Conservation (phyloP, 495 filamentous ascomycete genomes). For the Penicillium malachiteum region DNA sequence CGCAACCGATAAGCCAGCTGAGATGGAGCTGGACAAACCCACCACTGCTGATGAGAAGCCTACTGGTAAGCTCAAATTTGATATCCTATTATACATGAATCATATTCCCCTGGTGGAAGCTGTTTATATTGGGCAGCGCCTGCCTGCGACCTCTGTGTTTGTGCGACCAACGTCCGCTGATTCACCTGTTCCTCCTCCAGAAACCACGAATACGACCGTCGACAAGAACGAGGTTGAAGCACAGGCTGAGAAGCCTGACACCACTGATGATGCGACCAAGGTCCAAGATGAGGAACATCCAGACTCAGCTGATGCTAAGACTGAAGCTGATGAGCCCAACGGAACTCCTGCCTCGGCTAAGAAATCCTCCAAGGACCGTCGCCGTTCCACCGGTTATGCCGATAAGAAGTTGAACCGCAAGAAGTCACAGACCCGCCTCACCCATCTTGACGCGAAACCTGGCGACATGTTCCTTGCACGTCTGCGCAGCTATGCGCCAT, state of each 20-base stretch:
- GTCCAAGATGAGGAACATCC: slow-evolving; percentile 29
- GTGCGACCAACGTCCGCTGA: slow-evolving; percentile 32
- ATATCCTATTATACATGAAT: background rate
- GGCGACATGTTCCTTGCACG: slow-evolving; percentile 84
- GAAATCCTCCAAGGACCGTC: slow-evolving; percentile 53
- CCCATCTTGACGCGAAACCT: slow-evolving; percentile 74
- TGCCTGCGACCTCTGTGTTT: background rate
- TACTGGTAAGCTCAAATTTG: slow-evolving; percentile 30
- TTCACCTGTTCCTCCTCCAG: slow-evolving; percentile 16
- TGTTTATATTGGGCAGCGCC: background rate
- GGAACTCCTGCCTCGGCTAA: slow-evolving; percentile 48
- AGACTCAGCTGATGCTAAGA: slow-evolving; percentile 16
- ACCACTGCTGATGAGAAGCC: slow-evolving; percentile 33
- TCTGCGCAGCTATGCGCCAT: slow-evolving; percentile 85
- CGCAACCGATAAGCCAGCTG: slow-evolving; percentile 30
- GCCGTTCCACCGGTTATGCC: slow-evolving; percentile 63
- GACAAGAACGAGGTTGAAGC: slow-evolving; percentile 33
- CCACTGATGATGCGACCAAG: slow-evolving; percentile 31
- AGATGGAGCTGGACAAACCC: slow-evolving; percentile 30
- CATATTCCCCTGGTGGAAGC: slow-evolving; percentile 4
- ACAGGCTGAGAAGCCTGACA: slow-evolving; percentile 24
- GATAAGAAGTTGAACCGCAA: slow-evolving; percentile 81
- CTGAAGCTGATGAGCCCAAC: slow-evolving; percentile 37
- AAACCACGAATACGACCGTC: slow-evolving; percentile 18
- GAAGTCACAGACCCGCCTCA: slow-evolving; percentile 68